Evolutionary conservation across 2,329 filamentous ascomycete genomes (phyloP).

Genomic region (Simplicillium aogashimaense): DNA sequence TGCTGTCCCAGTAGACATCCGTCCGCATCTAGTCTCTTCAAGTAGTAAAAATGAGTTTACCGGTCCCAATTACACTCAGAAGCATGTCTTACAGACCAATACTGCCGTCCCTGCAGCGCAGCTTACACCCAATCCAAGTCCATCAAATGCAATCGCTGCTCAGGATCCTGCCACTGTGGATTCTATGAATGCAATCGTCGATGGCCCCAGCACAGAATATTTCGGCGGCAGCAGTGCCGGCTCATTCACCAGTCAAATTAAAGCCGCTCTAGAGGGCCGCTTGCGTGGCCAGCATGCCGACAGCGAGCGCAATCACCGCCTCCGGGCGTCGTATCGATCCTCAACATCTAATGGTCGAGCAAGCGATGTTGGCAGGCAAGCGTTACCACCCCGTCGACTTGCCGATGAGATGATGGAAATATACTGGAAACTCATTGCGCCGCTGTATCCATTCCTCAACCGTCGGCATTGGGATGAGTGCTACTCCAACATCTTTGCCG

Average conservation of each 20-base stretch:
- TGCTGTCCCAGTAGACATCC: too few species aligned
- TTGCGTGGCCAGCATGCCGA: conserved; percentile 7
- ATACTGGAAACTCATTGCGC: conserved; percentile 36
- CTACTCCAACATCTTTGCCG: conserved; percentile 30
- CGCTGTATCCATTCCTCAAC: conserved; percentile 35
- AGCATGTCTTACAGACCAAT: conserved; percentile 1
- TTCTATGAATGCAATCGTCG: conserved; percentile 34
- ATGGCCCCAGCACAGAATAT: conserved; percentile 28
- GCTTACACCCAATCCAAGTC: not conserved
- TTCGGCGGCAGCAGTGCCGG: conserved; percentile 37
- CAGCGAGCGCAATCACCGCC: not conserved
- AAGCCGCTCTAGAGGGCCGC: conserved; percentile 26
- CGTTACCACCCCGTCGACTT: conserved; percentile 31
- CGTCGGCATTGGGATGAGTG: conserved; percentile 21
- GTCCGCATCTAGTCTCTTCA: too few species aligned
- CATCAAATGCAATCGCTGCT: not conserved
- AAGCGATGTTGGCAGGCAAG: conserved; percentile 20
- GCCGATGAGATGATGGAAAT: conserved; percentile 33
- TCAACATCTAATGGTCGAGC: not conserved
- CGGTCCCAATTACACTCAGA: not conserved
- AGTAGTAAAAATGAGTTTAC: too few species aligned
- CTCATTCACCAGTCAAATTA: conserved; percentile 35
- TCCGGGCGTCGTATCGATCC: conserved; percentile 7
- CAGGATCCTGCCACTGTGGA: conserved; percentile 24
- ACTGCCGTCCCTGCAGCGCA: not conserved